Evolutionary conservation across 257 asterid species (phyloP), one percentile per base, ranked within the genome.

Genomic region (Euphrasia confusa): DNA sequence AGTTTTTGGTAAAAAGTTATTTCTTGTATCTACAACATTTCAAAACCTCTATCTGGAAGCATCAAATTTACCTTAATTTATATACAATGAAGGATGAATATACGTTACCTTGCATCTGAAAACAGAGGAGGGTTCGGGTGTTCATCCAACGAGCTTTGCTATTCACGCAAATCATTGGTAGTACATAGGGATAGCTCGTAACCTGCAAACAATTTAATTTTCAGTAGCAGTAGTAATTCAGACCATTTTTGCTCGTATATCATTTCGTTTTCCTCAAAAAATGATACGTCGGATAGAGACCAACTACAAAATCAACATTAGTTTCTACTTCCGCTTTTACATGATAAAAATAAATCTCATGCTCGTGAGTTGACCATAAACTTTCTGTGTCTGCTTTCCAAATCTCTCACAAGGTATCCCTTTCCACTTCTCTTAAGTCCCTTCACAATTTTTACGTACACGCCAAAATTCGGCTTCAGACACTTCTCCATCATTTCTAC

Each of bases 401-500:
- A 64, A 49, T 78, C 94, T 74, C 67, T 57, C 26, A 85, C 87
- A 63, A 87, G 68, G 48, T 72, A 53, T 42, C 15, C 63, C 72
- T 65, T 79, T 57, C 87, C 81, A 32, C 50, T 74, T 54, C 74
- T 74, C 62, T 52, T 30, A 47, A 90, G 84, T 44, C 63, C 68
- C 75, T 74, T 77, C 74, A 80, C 75, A 33, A 76, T 71, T 26
- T 77, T 79, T 4, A 66, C 5, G 67, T 75, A 83, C 71, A 68
- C 75, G 56, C 70, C 33, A 61, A 73, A 83, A 72, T 80, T 76
- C 8, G 95, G 96, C 76, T 72, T 83, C 21, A 83, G 74, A 62
- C 79, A 78, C 81, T 80, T 87, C 55, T 71, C 87, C 94, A 87
- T 85, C 96, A 87, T 80, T 59, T 87, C 86, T 47, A 71, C 68